A percentile compares a stretch with the other conserved stretches of the same genome.
Evolutionary conservation across 2,329 filamentous ascomycete genomes (phyloP).

Genomic region (Fusarium sacchari): DNA sequence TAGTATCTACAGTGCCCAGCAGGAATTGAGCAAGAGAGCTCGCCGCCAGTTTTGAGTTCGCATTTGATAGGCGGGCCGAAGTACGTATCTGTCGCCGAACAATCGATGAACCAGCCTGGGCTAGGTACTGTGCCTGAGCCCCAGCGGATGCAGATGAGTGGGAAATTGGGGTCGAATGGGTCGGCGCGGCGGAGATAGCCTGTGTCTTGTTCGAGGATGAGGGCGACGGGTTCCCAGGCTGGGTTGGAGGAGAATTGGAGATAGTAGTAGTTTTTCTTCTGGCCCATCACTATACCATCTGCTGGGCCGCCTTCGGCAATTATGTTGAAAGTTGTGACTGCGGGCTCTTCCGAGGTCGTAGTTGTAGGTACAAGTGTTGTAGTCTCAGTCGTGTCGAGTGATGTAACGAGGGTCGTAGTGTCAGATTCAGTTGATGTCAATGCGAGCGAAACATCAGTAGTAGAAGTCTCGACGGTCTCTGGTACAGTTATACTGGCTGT

Average conservation of each 20-base stretch:
- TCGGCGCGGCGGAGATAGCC: neutral
- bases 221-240: neutral
- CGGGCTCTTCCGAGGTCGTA: neutral
- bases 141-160: neutral
- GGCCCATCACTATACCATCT: neutral
- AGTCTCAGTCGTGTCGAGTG: neutral
- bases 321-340: neutral
- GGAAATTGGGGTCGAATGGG: neutral
- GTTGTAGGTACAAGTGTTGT: neutral
- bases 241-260: neutral
- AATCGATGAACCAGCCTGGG: neutral
- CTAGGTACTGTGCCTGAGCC: neutral
- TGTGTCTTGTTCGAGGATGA: neutral
- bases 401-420: neutral
- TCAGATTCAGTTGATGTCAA: neutral
- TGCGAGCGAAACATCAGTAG: neutral
- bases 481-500: neutral
- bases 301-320: neutral
- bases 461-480: neutral
- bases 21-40: neutral
- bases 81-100: neutral
- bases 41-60: neutral
- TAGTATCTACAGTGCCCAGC: neutral
- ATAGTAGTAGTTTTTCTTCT: neutral
- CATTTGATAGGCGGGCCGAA: neutral